phyloP scores from a whole-genome alignment of 805 yeast species.

The Candida piceae region DNA sequence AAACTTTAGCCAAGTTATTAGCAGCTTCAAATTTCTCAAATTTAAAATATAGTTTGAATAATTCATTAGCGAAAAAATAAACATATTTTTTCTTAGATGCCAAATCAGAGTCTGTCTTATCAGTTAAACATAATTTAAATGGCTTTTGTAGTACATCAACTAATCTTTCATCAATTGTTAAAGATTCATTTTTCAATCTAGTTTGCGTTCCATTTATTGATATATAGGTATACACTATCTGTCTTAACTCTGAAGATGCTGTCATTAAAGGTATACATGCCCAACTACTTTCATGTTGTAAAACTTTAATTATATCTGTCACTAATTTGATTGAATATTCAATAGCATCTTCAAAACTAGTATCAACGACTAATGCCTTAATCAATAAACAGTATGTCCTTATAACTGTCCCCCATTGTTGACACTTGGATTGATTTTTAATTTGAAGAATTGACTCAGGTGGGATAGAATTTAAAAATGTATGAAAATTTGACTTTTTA shows the following conservation, averaged over 20 bases:
- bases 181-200: constrained; percentile 7
- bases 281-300: constrained; percentile 17
- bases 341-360: constrained; percentile 15
- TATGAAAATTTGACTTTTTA: constrained; percentile 12
- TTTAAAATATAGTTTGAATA: constrained; percentile 65
- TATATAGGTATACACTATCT: constrained; percentile 13
- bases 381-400: constrained; percentile 11
- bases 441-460: constrained; percentile 9
- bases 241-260: constrained; percentile 15
- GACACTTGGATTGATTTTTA: not conserved
- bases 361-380: constrained; percentile 15
- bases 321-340: constrained; percentile 13
- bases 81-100: constrained; percentile 57
- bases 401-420: constrained; percentile 2
- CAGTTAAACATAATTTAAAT: constrained; percentile 74
- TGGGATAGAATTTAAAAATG: constrained; percentile 9
- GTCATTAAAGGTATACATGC: constrained; percentile 16
- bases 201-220: constrained; percentile 6
- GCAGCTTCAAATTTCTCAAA: constrained; percentile 68
- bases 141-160: constrained; percentile 52
- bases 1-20: constrained; percentile 65
- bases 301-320: constrained; percentile 10
- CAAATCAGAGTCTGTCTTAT: constrained; percentile 50
- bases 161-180: constrained; percentile 22
- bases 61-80: constrained; percentile 63